phyloP scores from a whole-genome alignment of 2,329 filamentous ascomycete species.

The Fusarium ambrosium region DNA sequence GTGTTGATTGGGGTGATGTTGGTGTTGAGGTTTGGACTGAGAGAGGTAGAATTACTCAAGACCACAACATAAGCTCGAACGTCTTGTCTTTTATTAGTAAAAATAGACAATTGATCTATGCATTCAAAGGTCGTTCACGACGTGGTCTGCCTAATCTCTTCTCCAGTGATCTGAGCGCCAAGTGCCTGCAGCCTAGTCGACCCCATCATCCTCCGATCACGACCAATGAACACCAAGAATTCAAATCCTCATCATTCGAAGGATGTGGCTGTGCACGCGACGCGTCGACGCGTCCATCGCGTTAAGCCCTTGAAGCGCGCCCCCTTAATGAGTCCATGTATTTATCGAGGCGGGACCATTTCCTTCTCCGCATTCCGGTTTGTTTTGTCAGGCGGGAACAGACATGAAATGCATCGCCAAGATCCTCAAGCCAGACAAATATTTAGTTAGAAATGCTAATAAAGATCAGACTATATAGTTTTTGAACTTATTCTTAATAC shows the following conservation, averaged over 20 bases:
- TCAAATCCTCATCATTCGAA: not conserved
- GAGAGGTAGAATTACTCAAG: not conserved
- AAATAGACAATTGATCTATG: not conserved
- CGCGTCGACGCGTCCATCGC: not conserved
- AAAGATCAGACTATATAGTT: not conserved
- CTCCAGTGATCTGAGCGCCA: not conserved
- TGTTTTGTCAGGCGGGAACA: not conserved
- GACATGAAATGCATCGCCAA: not conserved
- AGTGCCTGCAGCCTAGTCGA: not conserved
- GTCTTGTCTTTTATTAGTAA: not conserved
- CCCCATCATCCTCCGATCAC: not conserved
- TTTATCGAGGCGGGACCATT: not conserved
- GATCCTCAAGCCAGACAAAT: not conserved
- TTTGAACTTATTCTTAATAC: fast-evolving
- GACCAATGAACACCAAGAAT: not conserved
- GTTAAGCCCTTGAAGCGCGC: not conserved
- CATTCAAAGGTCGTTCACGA: not conserved
- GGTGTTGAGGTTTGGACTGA: not conserved
- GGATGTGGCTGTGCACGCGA: not conserved
- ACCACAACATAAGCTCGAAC: not conserved
- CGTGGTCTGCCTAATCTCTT: not conserved
- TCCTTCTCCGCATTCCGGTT: not conserved
- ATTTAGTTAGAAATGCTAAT: not conserved
- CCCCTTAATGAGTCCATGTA: not conserved
- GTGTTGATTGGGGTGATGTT: not conserved